Evolutionary conservation across 257 asterid species (phyloP).

Genomic region (Lantana camara): DNA sequence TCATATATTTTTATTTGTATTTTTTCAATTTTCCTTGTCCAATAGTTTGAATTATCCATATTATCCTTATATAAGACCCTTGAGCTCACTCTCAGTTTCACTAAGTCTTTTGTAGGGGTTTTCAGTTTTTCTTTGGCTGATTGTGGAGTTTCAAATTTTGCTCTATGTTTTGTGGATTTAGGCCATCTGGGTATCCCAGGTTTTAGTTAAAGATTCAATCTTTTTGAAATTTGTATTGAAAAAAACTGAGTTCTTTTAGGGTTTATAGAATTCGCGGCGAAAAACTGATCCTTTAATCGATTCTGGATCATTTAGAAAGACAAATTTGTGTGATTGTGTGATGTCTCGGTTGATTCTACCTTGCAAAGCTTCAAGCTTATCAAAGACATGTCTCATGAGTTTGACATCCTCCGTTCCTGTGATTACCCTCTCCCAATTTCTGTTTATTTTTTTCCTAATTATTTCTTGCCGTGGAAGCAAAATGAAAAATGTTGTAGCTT

Average conservation of each 20-base stretch:
- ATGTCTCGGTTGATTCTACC: conserved; percentile 71
- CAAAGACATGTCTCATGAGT: conserved; percentile 69
- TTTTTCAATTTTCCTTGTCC: conserved; percentile 26
- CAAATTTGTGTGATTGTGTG: conserved; percentile 27
- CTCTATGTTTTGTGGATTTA: neutral
- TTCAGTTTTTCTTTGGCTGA: conserved; percentile 6
- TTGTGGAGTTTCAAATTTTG: neutral
- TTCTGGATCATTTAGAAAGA: conserved; percentile 34
- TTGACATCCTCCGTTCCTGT: conserved; percentile 60
- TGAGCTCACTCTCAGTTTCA: conserved; percentile 18
- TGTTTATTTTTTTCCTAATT: neutral
- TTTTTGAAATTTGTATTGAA: neutral
- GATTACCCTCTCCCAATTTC: conserved; percentile 40
- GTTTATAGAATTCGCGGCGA: neutral
- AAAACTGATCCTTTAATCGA: neutral
- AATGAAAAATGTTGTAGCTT: neutral
- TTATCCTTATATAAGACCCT: neutral
- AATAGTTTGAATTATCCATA: conserved; percentile 25
- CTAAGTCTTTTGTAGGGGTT: conserved; percentile 12
- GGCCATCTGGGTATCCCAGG: conserved; percentile 18
- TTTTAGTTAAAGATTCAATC: conserved; percentile 22
- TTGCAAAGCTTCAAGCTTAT: conserved; percentile 53
- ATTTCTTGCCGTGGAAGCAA: neutral
- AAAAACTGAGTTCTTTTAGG: conserved; percentile 3
- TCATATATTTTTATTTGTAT: neutral